phyloP scores from a whole-genome alignment of 2,329 filamentous ascomycete genomes.

The Stenocarpella maydis region DNA sequence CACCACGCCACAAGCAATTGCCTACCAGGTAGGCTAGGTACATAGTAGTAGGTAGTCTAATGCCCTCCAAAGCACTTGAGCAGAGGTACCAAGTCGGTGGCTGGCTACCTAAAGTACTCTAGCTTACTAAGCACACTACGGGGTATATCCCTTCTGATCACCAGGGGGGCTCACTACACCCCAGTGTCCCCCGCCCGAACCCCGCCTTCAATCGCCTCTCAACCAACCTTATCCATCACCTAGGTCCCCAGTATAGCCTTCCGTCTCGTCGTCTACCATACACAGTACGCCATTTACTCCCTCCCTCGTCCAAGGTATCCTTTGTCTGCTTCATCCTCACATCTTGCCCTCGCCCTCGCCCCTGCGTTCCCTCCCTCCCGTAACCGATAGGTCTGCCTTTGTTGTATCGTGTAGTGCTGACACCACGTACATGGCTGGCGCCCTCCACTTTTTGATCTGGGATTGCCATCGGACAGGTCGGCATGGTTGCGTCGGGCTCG shows the following conservation, averaged over 20 bases:
- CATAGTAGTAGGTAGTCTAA: no score
- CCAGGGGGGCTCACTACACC: slow-evolving; percentile 7
- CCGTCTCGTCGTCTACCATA: no score
- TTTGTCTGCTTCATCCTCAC: no score
- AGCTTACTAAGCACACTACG: no score
- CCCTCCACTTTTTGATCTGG: not conserved
- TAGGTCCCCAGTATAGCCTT: no score
- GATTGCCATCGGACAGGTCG: not conserved
- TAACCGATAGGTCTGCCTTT: not conserved
- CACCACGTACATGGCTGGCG: not conserved
- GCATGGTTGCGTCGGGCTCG: slow-evolving; percentile 19
- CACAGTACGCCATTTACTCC: no score
- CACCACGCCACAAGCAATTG: not conserved
- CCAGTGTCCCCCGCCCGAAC: slow-evolving; percentile 8
- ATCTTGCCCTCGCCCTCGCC: not conserved
- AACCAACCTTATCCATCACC: no score
- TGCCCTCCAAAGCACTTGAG: no score
- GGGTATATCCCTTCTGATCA: not conserved
- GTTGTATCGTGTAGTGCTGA: slow-evolving; percentile 23
- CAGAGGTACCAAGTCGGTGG: not conserved
- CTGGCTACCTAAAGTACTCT: not conserved
- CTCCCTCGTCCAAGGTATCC: no score
- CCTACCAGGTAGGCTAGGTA: no score
- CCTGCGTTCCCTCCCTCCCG: not conserved
- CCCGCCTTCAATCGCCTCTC: not conserved